Evolutionary conservation across 208 protist species (phyloP).

Genomic region (Acanthamoeba quina): DNA sequence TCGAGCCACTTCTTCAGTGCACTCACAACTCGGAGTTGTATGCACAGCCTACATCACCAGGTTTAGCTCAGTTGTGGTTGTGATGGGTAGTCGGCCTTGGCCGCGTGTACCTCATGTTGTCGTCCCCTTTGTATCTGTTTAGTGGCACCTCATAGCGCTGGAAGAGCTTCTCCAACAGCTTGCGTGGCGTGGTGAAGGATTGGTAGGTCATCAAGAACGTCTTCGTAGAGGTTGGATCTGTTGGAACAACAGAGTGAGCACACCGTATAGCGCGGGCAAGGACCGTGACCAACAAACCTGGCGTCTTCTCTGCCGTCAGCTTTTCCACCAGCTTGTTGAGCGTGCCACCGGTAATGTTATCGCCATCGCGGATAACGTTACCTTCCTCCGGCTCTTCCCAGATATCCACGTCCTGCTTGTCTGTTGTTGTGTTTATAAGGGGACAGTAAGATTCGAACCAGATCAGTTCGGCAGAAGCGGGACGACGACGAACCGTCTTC

Average conservation of each 20-base stretch:
- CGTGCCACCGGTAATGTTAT: slow-evolving; percentile 35
- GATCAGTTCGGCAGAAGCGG: background rate
- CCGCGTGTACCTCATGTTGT: slow-evolving; percentile 19
- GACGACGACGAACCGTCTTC: background rate
- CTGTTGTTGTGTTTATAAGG: background rate
- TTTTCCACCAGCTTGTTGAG: slow-evolving; percentile 72
- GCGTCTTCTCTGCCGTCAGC: slow-evolving; percentile 38
- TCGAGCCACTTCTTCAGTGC: slow-evolving; percentile 84
- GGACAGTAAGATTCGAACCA: background rate
- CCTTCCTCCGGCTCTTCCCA: slow-evolving; percentile 67
- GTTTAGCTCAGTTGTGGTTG: background rate
- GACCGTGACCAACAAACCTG: background rate
- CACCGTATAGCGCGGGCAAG: background rate
- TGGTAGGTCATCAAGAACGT: slow-evolving; percentile 75
- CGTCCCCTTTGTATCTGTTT: background rate
- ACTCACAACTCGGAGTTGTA: slow-evolving; percentile 79
- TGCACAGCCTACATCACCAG: background rate
- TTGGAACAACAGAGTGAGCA: background rate
- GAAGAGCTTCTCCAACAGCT: slow-evolving; percentile 68
- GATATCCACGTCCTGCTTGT: slow-evolving; percentile 60
- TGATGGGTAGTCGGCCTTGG: background rate
- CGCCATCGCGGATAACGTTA: slow-evolving; percentile 21
- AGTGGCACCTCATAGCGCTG: slow-evolving; percentile 72
- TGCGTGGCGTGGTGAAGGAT: slow-evolving; percentile 67
- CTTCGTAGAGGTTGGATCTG: slow-evolving; percentile 15